phyloP scores from a whole-genome alignment of 352 stramenopile species.

The Phytopythium montanum region DNA sequence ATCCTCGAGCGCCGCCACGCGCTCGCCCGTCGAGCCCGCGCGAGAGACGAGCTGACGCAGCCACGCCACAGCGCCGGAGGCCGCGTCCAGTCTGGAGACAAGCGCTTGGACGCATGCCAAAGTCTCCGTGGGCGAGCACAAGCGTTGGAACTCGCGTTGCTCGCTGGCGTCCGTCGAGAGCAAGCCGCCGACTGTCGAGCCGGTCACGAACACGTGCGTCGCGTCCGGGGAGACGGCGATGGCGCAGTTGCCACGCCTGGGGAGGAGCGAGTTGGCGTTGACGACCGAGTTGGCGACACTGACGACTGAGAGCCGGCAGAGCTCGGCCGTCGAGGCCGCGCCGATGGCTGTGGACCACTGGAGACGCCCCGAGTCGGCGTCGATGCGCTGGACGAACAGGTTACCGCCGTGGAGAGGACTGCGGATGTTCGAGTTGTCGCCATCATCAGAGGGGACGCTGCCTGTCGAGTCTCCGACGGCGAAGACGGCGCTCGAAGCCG shows the following conservation, averaged over 20 bases:
- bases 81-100: slow-evolving; percentile 8
- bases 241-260: slow-evolving; percentile 5
- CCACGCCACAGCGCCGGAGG: slow-evolving; percentile 17
- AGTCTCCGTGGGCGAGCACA: slow-evolving; percentile 8
- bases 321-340: not conserved
- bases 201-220: slow-evolving; percentile 15
- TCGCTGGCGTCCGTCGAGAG: slow-evolving; percentile 17
- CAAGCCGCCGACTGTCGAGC: slow-evolving; percentile 13
- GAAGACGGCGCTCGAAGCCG: slow-evolving; percentile 4
- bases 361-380: slow-evolving; percentile 8
- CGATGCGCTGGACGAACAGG: slow-evolving; percentile 21
- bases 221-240: not conserved
- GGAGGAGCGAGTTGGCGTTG: not conserved
- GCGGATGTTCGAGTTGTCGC: not conserved
- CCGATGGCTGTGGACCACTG: slow-evolving; percentile 16
- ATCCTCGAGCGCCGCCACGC: slow-evolving; percentile 1
- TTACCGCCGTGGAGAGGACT: slow-evolving; percentile 3
- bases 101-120: slow-evolving; percentile 14
- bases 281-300: not conserved
- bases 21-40: slow-evolving; percentile 11
- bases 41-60: slow-evolving; percentile 15
- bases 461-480: slow-evolving; percentile 25
- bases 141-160: slow-evolving; percentile 7
- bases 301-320: not conserved
- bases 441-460: slow-evolving; percentile 1